phyloP scores from a whole-genome alignment of 331 rosid species.

The Stylosanthes scabra region DNA sequence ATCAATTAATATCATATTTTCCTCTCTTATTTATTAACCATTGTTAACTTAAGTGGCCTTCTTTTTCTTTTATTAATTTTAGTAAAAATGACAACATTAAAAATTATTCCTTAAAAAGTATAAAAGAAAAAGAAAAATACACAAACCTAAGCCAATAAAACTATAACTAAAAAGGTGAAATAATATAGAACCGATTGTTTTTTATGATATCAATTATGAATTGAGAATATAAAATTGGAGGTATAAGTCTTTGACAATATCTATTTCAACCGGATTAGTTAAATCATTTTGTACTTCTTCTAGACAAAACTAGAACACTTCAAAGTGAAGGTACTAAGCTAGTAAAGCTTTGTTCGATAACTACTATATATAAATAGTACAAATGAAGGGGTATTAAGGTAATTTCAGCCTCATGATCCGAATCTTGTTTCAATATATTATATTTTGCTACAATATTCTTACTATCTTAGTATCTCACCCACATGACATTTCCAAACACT shows the following conservation, averaged over 20 bases:
- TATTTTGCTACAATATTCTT: neutral
- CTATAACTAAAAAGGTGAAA: no score
- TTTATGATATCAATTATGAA: neutral
- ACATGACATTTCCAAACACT: neutral
- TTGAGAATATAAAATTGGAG: neutral
- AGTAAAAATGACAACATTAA: no score
- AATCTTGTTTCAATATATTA: neutral
- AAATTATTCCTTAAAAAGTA: no score
- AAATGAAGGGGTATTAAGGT: neutral
- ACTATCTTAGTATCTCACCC: neutral
- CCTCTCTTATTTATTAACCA: no score
- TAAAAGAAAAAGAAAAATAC: no score
- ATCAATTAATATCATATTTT: no score
- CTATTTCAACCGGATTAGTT: neutral
- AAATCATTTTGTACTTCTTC: neutral
- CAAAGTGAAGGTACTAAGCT: neutral
- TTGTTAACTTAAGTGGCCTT: no score
- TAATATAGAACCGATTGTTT: neutral
- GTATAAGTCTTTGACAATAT: neutral
- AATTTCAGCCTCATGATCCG: neutral
- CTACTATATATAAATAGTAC: neutral
- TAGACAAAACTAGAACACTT: conserved; percentile 11
- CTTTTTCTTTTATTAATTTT: no score
- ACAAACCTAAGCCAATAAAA: no score
- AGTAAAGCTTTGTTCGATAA: neutral